These are phyloP conservation scores for Aspergillus felis DNA, from an alignment of 2,329 filamentous ascomycete species.

Conservation along the genomic window DNA sequence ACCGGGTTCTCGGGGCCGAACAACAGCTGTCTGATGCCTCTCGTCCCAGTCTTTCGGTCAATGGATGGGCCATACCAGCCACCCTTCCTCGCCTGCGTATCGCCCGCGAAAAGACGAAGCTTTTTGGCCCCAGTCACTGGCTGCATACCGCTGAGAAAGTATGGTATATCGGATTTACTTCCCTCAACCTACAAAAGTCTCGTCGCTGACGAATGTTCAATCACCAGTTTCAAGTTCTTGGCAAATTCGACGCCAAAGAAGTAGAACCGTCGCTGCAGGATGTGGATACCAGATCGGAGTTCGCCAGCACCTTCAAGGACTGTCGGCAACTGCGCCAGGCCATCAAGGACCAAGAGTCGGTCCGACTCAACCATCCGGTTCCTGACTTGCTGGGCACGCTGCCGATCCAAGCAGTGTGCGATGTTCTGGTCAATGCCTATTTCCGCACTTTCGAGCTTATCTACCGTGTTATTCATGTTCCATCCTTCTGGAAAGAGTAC, in stretches of 20 bases:
- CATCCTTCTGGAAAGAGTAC: conserved; percentile 32
- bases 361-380: conserved; percentile 16
- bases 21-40: background rate
- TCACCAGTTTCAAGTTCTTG: conserved; percentile 8
- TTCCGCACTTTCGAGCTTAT: conserved; percentile 28
- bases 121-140: conserved; percentile 6
- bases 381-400: conserved; percentile 17
- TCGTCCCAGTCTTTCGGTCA: background rate
- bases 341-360: conserved; percentile 17
- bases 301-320: conserved; percentile 11
- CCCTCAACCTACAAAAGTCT: background rate
- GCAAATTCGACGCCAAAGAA: conserved; percentile 4
- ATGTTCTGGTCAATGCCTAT: conserved; percentile 22
- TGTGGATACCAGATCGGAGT: conserved; percentile 9
- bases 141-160: conserved; percentile 7
- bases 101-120: conserved; percentile 2
- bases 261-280: conserved; percentile 7
- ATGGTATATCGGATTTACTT: background rate
- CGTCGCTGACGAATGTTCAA: background rate
- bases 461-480: conserved; percentile 32
- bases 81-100: conserved; percentile 4
- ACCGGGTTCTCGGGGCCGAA: background rate
- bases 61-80: background rate
- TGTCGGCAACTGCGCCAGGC: conserved; percentile 15
- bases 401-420: conserved; percentile 14